Evolutionary conservation across 1,284 basidiomycete genomes (phyloP).

Genomic region (Fomitopsis palustris): DNA sequence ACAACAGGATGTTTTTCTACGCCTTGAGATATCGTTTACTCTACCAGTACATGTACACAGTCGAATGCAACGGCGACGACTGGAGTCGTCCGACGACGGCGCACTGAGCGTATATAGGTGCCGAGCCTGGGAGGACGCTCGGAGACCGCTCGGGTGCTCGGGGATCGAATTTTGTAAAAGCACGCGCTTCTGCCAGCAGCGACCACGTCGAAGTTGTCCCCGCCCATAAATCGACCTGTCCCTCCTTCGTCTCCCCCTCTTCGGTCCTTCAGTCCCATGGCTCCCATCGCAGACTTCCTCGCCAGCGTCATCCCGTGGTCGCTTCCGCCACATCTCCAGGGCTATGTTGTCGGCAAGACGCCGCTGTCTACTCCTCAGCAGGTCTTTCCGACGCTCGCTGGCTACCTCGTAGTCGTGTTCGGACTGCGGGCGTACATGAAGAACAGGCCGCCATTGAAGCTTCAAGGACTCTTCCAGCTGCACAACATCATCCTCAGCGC

Average conservation of each 20-base stretch:
- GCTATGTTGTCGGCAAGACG: slow-evolving; percentile 71
- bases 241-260: slow-evolving; percentile 15
- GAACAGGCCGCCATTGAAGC: slow-evolving; percentile 68
- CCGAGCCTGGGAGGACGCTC: not conserved
- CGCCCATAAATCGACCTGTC: slow-evolving; percentile 4
- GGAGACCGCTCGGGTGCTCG: slow-evolving; percentile 1
- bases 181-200: slow-evolving; percentile 10
- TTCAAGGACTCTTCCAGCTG: slow-evolving; percentile 85
- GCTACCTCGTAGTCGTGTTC: slow-evolving; percentile 90
- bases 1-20: too few species aligned
- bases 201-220: slow-evolving; percentile 1
- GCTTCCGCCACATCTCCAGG: slow-evolving; percentile 60
- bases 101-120: not conserved
- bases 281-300: slow-evolving; percentile 67
- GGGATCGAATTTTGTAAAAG: slow-evolving; percentile 10
- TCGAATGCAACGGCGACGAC: too few species aligned
- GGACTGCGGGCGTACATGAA: slow-evolving; percentile 86
- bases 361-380: slow-evolving; percentile 79
- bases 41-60: too few species aligned
- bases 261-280: slow-evolving; percentile 43
- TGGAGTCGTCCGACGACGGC: too few species aligned
- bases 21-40: too few species aligned
- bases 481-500: slow-evolving; percentile 89
- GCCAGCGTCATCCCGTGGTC: slow-evolving; percentile 46
- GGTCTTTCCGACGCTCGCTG: slow-evolving; percentile 67